Percentiles rank a stretch among this genome's conserved stretches.
These are phyloP conservation scores for Ophiostoma piceae DNA, from an alignment of 2,329 filamentous ascomycete genomes.

Conservation along the genomic window DNA sequence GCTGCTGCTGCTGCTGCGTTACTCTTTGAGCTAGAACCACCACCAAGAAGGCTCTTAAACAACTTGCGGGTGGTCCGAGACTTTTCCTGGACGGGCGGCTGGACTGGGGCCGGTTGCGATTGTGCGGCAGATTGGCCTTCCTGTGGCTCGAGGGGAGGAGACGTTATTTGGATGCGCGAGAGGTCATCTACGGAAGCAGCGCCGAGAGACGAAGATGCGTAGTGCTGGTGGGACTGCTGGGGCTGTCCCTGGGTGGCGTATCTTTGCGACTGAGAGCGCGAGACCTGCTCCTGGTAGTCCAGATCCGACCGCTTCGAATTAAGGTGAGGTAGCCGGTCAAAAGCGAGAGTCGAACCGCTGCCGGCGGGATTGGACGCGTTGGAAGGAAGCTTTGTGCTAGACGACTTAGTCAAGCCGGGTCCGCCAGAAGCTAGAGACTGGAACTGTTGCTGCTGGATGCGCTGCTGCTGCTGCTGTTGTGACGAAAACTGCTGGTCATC, in stretches of 20 bases:
- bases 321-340: constrained; percentile 31
- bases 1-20: constrained; percentile 29
- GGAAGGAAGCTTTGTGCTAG: constrained; percentile 32
- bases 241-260: constrained; percentile 36
- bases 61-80: constrained; percentile 50
- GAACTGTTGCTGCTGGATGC: constrained; percentile 28
- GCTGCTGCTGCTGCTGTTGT: constrained; percentile 25
- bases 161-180: constrained; percentile 31
- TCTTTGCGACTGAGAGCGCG: constrained; percentile 50
- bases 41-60: constrained; percentile 50
- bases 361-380: constrained; percentile 9
- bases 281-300: constrained; percentile 46
- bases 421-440: constrained; percentile 23
- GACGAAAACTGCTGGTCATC: constrained; percentile 27
- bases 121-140: constrained; percentile 23
- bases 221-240: constrained; percentile 32
- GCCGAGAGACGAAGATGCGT: constrained; percentile 33
- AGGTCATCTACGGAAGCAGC: constrained; percentile 42
- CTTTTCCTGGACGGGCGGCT: constrained; percentile 34
- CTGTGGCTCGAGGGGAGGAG: constrained; percentile 30
- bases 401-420: constrained; percentile 27
- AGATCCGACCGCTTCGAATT: constrained; percentile 27
- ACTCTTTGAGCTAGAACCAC: constrained; percentile 35
- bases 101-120: constrained; percentile 17
- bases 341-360: constrained; percentile 12